Percentiles rank a stretch among this genome's conserved stretches.
Evolutionary conservation across 345 rosid genomes (phyloP).

Genomic region (Lepidium didymum): DNA sequence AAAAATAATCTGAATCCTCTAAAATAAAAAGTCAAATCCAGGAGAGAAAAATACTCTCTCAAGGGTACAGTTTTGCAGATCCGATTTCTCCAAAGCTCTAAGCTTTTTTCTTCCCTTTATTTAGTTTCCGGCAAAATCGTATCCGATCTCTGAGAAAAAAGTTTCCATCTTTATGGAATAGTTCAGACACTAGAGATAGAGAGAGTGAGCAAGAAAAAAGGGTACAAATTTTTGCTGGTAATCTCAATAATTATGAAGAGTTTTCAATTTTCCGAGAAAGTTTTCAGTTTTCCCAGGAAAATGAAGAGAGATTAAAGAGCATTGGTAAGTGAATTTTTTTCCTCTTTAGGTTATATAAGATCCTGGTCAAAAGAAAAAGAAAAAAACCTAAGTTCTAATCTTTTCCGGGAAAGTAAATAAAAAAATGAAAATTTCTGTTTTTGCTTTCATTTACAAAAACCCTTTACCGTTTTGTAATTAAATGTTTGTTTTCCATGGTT

Average conservation of each 20-base stretch:
- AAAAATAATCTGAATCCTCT: neutral
- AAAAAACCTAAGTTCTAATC: neutral
- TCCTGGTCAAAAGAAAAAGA: neutral
- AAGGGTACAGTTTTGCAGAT: slow-evolving; percentile 15
- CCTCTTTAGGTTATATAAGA: neutral
- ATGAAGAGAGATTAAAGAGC: slow-evolving; percentile 1
- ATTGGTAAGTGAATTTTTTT: slow-evolving; percentile 8
- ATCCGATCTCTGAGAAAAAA: neutral
- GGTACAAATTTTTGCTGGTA: neutral
- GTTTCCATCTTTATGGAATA: slow-evolving; percentile 2
- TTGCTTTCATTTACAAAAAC: neutral
- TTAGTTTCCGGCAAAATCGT: slow-evolving; percentile 9
- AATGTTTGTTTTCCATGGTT: slow-evolving; percentile 14
- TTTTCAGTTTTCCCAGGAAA: slow-evolving; percentile 24
- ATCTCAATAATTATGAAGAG: slow-evolving; percentile 14
- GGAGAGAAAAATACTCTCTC: slow-evolving; percentile 21
- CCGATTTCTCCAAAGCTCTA: slow-evolving; percentile 29
- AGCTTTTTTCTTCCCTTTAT: neutral
- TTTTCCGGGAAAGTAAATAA: slow-evolving; percentile 6
- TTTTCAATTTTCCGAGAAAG: slow-evolving; percentile 15
- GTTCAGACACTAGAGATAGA: neutral
- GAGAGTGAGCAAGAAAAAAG: neutral
- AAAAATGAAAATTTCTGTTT: neutral
- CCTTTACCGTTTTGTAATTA: neutral
- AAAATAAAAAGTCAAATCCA: slow-evolving; percentile 29